Evolutionary conservation across 148 eudicot genomes (phyloP), one percentile per base, ranked within the genome.

Genomic region (Gaultheria prostrata): DNA sequence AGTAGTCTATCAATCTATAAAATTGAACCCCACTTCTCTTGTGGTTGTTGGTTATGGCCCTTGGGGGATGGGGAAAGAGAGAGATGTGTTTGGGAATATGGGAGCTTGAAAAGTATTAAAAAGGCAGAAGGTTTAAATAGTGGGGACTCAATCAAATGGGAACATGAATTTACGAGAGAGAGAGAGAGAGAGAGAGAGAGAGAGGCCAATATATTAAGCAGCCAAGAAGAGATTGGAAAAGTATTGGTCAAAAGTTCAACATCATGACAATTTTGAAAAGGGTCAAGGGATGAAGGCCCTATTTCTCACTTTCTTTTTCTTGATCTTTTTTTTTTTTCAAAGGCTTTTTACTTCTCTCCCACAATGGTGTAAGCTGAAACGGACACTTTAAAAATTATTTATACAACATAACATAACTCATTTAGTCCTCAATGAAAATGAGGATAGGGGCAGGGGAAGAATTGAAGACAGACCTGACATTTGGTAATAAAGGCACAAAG

Each of bases 211-310:
- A n/a, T n/a, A n/a, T 39, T 39, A 39, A 39, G 79, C 73, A 56
- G 82, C 76, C 81, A 48, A 48, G 49, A 50, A 51, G 76, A 26
- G 61, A 48, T 54, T 35, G 56, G 87, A 87, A 87, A 87, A 88
- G 87, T 83, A 85, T 8, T 79, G 80, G 89, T 87, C 89, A 87
- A 87, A 50, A 85, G 89, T 87, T 82, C 57, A 85, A 51, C 5
- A 7, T 4, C 11, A 46, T 8, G 63, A 53, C 24, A 50, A 12
- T 82, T 84, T 84, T 59, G 80, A 87, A 84, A 78, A 72, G 49
- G 15, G 87, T 87, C 89, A 87, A 87, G 11, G 77, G 79, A 53
- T 67, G 78, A 85, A 82, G 24, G 87, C 39, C 59, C 17, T n/a
- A n/a, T 7, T 51, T 51, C n/a, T 33, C 78, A 20, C 21, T 50